Base-by-base conservation (phyloP, 2,329 filamentous ascomycete genomes). In the Trichophyton rubrum region DNA sequence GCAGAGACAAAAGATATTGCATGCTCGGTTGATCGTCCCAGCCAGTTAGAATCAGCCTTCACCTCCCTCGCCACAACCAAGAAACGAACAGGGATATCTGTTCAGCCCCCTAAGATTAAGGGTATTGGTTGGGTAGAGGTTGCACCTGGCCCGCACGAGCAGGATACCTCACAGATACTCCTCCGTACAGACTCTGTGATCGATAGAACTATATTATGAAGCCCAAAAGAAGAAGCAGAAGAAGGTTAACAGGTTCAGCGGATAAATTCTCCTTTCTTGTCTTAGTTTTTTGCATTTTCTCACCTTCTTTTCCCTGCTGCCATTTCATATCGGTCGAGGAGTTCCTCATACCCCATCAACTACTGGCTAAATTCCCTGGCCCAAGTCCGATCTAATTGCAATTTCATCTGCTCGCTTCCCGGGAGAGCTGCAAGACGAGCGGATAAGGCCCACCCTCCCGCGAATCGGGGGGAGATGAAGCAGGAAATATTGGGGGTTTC, bases 371-470 rank as follows among this genome's bases (percentile, higher is more conserved):
- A 33, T 55, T 55, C 7, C 20, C 20, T 27, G 24, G 9, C 27
- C 30, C 27, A 35, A 35, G 7, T 55, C 17, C 30, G 24, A 17
- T 15, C 27, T 8, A 17, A 17, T 27, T 55, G 51, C n/a, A 27
- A 51, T 35, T 30, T 55, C 27, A n/a, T 55, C 45, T 15, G 22
- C 20, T 24, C 45, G 20, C 24, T 17, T n/a, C 5, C 51, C 27
- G 27, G 51, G 51, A 55, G 51, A 55, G 13, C n/a, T 55, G 15
- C 51, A 55, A 33, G 49, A 6, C 51, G 51, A 35, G 27, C 51
- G 30, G 51, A 51, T 51, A 51, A 24, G 51, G 51, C n/a, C 51
- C 51, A 55, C 51, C 51, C 30, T 17, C 51, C 33, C 51, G 51
- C 27, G 22, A 51, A 30, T 51, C 30, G 45, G 20, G 43, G 20